These are phyloP conservation scores for Penicillium concentricum DNA, from an alignment of 2,329 filamentous ascomycete genomes.

Conservation along the genomic window DNA sequence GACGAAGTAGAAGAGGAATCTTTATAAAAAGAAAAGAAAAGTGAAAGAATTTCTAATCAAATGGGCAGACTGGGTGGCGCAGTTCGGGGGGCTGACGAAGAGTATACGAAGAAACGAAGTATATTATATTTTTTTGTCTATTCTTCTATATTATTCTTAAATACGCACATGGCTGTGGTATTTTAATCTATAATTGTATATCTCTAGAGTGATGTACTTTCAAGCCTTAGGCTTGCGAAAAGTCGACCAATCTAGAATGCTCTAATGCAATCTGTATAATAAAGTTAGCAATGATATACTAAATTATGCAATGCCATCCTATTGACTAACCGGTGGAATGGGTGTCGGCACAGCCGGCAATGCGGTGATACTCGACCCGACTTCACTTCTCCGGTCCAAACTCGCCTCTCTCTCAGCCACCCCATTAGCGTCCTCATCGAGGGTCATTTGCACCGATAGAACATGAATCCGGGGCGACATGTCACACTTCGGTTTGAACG, in stretches of 20 bases:
- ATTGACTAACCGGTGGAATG: slow-evolving; percentile 1
- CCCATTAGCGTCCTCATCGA: slow-evolving; percentile 20
- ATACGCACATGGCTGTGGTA: not conserved
- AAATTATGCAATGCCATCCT: not conserved
- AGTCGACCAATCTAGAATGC: slow-evolving; percentile 3
- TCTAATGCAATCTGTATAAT: not conserved
- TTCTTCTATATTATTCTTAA: not conserved
- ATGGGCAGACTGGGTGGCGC: not conserved
- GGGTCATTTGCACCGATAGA: slow-evolving; percentile 27
- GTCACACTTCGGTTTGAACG: slow-evolving; percentile 28
- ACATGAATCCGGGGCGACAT: slow-evolving; percentile 33
- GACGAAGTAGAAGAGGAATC: not conserved
- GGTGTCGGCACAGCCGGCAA: slow-evolving; percentile 5
- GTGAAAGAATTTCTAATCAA: not conserved
- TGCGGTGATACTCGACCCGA: slow-evolving; percentile 3
- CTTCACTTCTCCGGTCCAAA: slow-evolving; percentile 5
- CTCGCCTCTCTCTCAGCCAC: slow-evolving; percentile 1
- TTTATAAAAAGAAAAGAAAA: not conserved
- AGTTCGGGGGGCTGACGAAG: not conserved
- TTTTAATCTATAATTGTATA: not conserved
- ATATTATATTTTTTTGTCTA: not conserved
- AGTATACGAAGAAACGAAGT: not conserved
- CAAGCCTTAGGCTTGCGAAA: not conserved
- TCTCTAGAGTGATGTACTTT: not conserved
- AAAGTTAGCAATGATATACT: not conserved